These are phyloP conservation scores for Erythrophleum fordii DNA, from an alignment of 306 rosid genomes.

Conservation along the genomic window DNA sequence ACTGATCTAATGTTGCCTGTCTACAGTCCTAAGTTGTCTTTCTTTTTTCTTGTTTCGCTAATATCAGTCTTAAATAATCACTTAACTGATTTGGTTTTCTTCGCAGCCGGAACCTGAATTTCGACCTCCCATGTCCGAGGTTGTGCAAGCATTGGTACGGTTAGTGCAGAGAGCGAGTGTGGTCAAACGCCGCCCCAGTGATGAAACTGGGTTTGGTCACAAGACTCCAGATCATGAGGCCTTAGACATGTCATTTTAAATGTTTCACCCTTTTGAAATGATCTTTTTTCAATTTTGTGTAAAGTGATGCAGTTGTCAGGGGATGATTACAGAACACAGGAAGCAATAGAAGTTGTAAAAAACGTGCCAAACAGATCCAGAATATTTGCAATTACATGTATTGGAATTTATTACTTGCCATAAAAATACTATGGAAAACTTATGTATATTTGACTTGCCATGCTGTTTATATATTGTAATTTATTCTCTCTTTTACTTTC, in stretches of 20 bases:
- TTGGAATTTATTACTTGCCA: slow-evolving; percentile 44
- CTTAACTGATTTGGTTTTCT: slow-evolving; percentile 5
- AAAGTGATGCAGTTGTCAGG: slow-evolving; percentile 37
- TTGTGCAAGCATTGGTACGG: slow-evolving; percentile 93
- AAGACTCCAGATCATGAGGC: slow-evolving; percentile 86
- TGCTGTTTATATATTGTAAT: slow-evolving; percentile 46
- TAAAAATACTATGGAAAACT: slow-evolving; percentile 40
- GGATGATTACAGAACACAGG: slow-evolving; percentile 37
- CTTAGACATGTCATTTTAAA: slow-evolving; percentile 68
- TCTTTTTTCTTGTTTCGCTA: neutral
- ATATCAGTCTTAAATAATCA: neutral
- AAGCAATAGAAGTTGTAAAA: slow-evolving; percentile 35
- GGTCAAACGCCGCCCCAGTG: slow-evolving; percentile 86
- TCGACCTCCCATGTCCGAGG: slow-evolving; percentile 98
- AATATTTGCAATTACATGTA: slow-evolving; percentile 53
- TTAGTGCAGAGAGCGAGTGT: slow-evolving; percentile 89
- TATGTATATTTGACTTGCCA: slow-evolving; percentile 50
- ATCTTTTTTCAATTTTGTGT: slow-evolving; percentile 49
- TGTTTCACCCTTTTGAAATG: slow-evolving; percentile 20
- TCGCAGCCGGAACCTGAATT: slow-evolving; percentile 89
- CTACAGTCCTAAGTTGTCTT: neutral
- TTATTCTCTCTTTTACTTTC: neutral
- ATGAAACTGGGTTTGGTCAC: slow-evolving; percentile 75
- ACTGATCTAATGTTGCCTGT: neutral
- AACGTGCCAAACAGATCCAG: slow-evolving; percentile 34